phyloP scores from a whole-genome alignment of 164 flowering plant species.

The Sedum album region DNA sequence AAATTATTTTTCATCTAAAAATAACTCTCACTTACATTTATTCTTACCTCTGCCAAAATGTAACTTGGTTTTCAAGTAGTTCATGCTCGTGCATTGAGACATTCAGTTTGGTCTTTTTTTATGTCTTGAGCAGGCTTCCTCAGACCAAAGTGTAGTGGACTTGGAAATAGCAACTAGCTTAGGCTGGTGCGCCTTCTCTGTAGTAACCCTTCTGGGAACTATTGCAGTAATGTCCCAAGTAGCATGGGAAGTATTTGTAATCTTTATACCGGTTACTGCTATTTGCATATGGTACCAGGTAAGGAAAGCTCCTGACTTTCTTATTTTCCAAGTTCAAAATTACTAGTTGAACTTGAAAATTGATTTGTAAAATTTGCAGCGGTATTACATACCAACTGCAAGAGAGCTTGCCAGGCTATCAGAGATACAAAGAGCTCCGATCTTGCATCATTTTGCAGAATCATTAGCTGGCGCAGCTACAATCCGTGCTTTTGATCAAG shows the following conservation, averaged over 20 bases:
- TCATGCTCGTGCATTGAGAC: background rate
- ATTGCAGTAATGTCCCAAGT: constrained; percentile 91
- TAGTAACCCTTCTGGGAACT: constrained; percentile 73
- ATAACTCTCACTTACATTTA: background rate
- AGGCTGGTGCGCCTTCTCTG: constrained; percentile 93
- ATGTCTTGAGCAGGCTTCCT: constrained; percentile 56
- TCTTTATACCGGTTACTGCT: constrained; percentile 83
- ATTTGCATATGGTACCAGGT: constrained; percentile 93
- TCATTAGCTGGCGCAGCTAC: constrained; percentile 85
- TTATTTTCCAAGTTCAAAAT: background rate
- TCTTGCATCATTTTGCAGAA: constrained; percentile 92
- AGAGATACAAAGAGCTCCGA: constrained; percentile 76
- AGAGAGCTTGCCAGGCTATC: constrained; percentile 84
- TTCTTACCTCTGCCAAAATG: background rate
- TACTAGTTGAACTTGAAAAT: background rate
- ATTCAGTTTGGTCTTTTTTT: background rate
- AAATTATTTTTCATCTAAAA: too few species aligned
- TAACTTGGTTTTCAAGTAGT: background rate
- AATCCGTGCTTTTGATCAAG: constrained; percentile 78
- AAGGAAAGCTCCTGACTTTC: constrained; percentile 21
- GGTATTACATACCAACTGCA: constrained; percentile 81
- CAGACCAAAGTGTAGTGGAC: constrained; percentile 88
- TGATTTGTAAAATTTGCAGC: constrained; percentile 29
- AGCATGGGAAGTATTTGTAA: constrained; percentile 86
- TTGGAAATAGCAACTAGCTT: constrained; percentile 60